Conservation (phyloP, 2,329 filamentous ascomycete genomes). For the Xylariaceae sp. region DNA sequence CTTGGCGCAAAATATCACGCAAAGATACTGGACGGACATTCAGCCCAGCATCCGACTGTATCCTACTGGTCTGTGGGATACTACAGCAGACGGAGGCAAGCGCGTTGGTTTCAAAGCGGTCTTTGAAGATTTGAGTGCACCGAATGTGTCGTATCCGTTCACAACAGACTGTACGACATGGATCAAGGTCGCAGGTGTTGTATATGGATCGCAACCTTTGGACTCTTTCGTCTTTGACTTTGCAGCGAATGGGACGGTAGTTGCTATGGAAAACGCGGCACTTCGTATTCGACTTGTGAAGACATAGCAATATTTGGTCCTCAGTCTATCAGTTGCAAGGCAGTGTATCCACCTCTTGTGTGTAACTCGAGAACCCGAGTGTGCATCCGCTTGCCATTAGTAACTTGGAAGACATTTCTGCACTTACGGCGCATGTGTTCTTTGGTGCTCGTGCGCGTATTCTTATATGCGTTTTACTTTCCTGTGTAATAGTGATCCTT, state of each 20-base stretch:
- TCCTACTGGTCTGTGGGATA: constrained; percentile 30
- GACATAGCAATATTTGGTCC: not conserved
- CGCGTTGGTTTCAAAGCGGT: constrained; percentile 33
- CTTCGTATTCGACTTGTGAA: constrained; percentile 23
- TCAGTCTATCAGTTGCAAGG: too few relatives aligned
- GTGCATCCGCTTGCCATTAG: too few relatives aligned
- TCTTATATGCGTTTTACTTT: too few relatives aligned
- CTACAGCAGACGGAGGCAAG: constrained; percentile 18
- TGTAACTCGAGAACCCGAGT: too few relatives aligned
- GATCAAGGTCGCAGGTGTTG: constrained; percentile 22
- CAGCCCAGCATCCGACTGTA: constrained; percentile 29
- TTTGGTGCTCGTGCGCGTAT: too few relatives aligned
- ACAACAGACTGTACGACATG: constrained; percentile 26
- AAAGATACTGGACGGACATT: constrained; percentile 19
- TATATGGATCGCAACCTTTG: constrained; percentile 26
- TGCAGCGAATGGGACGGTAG: constrained; percentile 20
- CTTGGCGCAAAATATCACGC: constrained; percentile 18
- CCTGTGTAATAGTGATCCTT: too few relatives aligned
- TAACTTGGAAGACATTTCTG: too few relatives aligned
- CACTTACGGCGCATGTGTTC: too few relatives aligned
- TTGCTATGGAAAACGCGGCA: constrained; percentile 26
- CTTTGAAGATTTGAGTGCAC: constrained; percentile 29
- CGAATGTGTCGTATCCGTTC: constrained; percentile 17
- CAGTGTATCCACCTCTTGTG: too few relatives aligned
- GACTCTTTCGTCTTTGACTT: constrained; percentile 30